phyloP scores from a whole-genome alignment of 2,329 filamentous ascomycete species.

The Colletotrichum sansevieriae region DNA sequence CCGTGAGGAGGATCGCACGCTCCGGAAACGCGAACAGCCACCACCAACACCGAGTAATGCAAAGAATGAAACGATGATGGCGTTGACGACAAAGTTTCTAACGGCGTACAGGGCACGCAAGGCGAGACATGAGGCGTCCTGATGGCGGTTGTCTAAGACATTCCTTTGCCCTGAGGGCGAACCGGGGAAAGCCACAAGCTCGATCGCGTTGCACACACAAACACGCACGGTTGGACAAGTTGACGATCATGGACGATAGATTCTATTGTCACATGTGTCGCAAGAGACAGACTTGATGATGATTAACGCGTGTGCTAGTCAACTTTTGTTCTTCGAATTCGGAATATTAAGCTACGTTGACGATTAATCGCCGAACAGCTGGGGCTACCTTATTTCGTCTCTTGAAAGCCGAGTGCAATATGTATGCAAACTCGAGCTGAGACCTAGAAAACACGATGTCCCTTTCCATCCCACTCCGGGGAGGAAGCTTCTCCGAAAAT shows the following conservation, averaged over 20 bases:
- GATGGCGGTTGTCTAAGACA: conserved; percentile 11
- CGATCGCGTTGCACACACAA: conserved; percentile 3
- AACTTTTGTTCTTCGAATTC: conserved; percentile 27
- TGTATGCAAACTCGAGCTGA: conserved; percentile 6
- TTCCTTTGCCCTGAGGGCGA: neutral
- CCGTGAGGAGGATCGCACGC: neutral
- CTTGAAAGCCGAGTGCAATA: conserved; percentile 16
- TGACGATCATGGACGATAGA: neutral
- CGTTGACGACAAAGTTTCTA: conserved; percentile 13
- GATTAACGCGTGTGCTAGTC: neutral
- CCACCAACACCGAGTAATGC: neutral
- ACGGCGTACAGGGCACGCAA: conserved; percentile 20
- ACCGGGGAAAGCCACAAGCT: neutral
- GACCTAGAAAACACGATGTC: conserved; percentile 2
- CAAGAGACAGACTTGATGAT: neutral
- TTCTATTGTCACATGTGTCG: neutral
- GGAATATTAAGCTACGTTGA: conserved; percentile 37
- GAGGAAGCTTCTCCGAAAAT: conserved; percentile 1
- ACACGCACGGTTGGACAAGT: neutral
- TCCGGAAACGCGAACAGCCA: conserved; percentile 10
- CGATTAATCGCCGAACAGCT: conserved; percentile 18
- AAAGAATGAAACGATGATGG: neutral
- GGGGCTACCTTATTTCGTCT: conserved; percentile 13
- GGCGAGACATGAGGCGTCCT: conserved; percentile 17
- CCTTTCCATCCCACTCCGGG: neutral